Evolutionary conservation across 1,139 yeast genomes (phyloP).

Genomic region (Taiozyma sp.): DNA sequence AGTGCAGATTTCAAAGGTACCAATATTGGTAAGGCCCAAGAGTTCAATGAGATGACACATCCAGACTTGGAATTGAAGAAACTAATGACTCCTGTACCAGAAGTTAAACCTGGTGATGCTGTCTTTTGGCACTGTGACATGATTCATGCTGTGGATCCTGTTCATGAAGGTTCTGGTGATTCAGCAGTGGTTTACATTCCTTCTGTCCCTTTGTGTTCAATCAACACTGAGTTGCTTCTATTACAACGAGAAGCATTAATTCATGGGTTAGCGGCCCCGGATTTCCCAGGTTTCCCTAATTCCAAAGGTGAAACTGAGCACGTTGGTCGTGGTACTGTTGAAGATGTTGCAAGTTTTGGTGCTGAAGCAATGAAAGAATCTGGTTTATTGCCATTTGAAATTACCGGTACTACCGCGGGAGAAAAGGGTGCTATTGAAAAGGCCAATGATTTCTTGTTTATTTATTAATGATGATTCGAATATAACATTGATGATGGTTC

Average conservation of each 20-base stretch:
- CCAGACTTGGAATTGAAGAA: constrained; percentile 29
- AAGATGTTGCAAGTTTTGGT: constrained; percentile 2
- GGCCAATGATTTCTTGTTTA: constrained; percentile 1
- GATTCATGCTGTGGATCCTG: constrained; percentile 43
- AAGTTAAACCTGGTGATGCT: constrained; percentile 37
- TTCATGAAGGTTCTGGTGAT: constrained; percentile 34
- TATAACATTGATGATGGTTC: too few relatives aligned
- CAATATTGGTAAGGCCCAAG: constrained; percentile 31
- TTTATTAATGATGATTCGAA: background rate
- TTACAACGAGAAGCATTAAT: constrained; percentile 29
- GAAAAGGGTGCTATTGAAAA: constrained; percentile 1
- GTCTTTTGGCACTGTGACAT: constrained; percentile 49
- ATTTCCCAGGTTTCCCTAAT: constrained; percentile 31
- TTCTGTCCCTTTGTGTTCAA: constrained; percentile 28
- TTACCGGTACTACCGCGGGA: background rate
- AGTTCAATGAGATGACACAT: constrained; percentile 23
- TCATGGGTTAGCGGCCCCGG: constrained; percentile 28
- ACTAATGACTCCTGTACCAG: constrained; percentile 31
- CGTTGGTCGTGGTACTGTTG: constrained; percentile 1
- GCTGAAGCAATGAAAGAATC: constrained; percentile 2
- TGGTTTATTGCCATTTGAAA: constrained; percentile 3
- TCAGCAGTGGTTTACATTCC: constrained; percentile 39
- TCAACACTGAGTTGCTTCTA: constrained; percentile 25
- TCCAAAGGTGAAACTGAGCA: constrained; percentile 24
- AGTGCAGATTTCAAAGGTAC: constrained; percentile 28